Evolutionary conservation across 2,329 filamentous ascomycete genomes (phyloP).

Genomic region (Cladophialophora yegresii): DNA sequence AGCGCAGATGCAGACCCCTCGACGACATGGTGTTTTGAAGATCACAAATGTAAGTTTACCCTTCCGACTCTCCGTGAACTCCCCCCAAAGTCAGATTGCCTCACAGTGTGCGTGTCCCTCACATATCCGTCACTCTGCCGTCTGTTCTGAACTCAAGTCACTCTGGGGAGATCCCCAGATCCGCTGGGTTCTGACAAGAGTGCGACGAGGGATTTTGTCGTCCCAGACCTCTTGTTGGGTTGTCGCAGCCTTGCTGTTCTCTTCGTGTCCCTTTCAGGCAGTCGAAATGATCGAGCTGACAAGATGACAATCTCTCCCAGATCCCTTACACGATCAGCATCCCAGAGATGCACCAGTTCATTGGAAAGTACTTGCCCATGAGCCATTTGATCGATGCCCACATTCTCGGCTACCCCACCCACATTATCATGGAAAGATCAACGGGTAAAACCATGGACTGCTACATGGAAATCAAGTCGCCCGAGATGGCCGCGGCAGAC

Average conservation of each 20-base stretch:
- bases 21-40: conserved; percentile 40
- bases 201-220: not conserved
- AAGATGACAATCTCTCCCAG: conserved; percentile 30
- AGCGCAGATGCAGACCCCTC: conserved; percentile 29
- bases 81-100: not conserved
- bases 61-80: not conserved
- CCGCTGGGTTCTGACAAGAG: not conserved
- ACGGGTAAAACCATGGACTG: conserved; percentile 60
- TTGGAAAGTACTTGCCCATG: conserved; percentile 47
- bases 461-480: conserved; percentile 51
- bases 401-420: conserved; percentile 49
- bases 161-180: conserved; percentile 2
- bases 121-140: not conserved
- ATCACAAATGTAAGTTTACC: conserved; percentile 40
- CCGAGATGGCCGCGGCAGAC: conserved; percentile 45
- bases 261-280: not conserved
- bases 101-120: not conserved
- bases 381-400: conserved; percentile 35
- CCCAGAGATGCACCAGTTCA: conserved; percentile 52
- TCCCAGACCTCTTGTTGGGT: not conserved
- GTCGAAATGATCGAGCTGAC: not conserved
- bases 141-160: not conserved
- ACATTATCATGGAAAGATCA: conserved; percentile 60
- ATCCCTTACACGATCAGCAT: conserved; percentile 56
- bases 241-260: not conserved